Percentiles rank a stretch among this genome's conserved stretches.
These are phyloP conservation scores for Dendrobium chrysotoxum DNA, from an alignment of 106 monocot species.

Conservation along the genomic window DNA sequence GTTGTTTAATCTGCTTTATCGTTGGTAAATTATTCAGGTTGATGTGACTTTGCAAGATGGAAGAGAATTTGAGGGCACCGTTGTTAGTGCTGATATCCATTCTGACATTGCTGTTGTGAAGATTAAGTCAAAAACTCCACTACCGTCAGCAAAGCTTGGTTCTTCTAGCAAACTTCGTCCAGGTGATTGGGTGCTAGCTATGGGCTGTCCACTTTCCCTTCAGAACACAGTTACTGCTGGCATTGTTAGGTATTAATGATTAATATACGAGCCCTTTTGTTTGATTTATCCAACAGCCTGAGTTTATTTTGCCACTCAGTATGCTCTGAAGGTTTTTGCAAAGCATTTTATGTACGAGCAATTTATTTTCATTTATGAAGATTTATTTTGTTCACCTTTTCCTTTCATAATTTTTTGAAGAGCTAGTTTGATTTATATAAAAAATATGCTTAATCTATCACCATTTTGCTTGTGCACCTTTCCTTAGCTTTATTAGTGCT, in stretches of 20 bases:
- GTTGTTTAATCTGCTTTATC: not conserved
- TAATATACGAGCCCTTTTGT: not conserved
- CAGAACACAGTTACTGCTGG: conserved; percentile 91
- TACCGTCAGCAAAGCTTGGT: conserved; percentile 76
- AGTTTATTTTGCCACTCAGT: not conserved
- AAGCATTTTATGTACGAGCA: not conserved
- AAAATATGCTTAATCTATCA: not conserved
- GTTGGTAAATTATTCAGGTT: conserved; percentile 39
- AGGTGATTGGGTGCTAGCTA: conserved; percentile 87
- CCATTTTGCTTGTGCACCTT: not conserved
- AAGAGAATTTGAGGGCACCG: conserved; percentile 57
- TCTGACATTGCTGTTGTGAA: conserved; percentile 93
- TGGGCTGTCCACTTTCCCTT: conserved; percentile 84
- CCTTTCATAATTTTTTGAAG: not conserved
- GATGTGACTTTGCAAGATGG: conserved; percentile 95
- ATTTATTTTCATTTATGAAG: not conserved
- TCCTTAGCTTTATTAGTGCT: not conserved
- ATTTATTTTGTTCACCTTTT: not conserved
- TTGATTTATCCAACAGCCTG: not conserved
- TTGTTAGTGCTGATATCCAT: conserved; percentile 65
- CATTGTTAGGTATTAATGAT: conserved; percentile 66
- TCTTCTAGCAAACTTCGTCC: conserved; percentile 61
- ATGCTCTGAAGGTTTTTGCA: not conserved
- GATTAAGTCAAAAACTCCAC: conserved; percentile 69
- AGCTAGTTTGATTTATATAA: not conserved